Percentiles rank a stretch among this genome's conserved stretches.
These are phyloP conservation scores for Ascosphaera apis DNA, from an alignment of 2,329 filamentous ascomycete genomes.

Conservation along the genomic window DNA sequence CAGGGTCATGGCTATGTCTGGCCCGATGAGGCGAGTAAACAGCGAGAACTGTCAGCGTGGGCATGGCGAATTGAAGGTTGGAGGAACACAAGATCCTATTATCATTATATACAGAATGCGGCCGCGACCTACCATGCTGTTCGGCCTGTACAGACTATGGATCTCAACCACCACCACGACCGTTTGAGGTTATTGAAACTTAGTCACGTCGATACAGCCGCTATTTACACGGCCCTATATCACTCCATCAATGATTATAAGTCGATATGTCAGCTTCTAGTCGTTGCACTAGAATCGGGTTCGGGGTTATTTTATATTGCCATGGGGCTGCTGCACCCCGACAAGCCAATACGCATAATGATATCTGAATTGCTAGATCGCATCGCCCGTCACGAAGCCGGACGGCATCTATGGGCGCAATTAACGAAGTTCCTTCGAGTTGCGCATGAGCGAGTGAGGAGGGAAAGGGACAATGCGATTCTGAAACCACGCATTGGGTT, in stretches of 20 bases:
- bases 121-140: slow-evolving; percentile 17
- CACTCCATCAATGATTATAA: slow-evolving; percentile 57
- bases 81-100: slow-evolving; percentile 88
- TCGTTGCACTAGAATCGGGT: slow-evolving; percentile 63
- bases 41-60: slow-evolving; percentile 73
- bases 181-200: slow-evolving; percentile 65
- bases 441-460: slow-evolving; percentile 57
- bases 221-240: slow-evolving; percentile 64
- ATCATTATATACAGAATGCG: slow-evolving; percentile 68
- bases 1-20: slow-evolving; percentile 88
- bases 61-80: slow-evolving; percentile 88
- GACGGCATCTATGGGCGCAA: slow-evolving; percentile 75
- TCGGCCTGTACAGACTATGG: slow-evolving; percentile 23
- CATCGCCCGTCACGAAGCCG: slow-evolving; percentile 68
- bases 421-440: slow-evolving; percentile 75
- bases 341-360: slow-evolving; percentile 51
- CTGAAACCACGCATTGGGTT: too few relatives aligned
- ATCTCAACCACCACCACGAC: slow-evolving; percentile 82
- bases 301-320: slow-evolving; percentile 79
- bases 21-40: slow-evolving; percentile 58
- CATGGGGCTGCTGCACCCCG: slow-evolving; percentile 77
- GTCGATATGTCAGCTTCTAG: slow-evolving; percentile 64
- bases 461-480: slow-evolving; percentile 30
- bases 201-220: slow-evolving; percentile 48
- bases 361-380: slow-evolving; percentile 63